A percentile compares a stretch with the other conserved stretches of the same genome.
Conservation (phyloP, 1,284 basidiomycete genomes). For the Xanthoconium separans region DNA sequence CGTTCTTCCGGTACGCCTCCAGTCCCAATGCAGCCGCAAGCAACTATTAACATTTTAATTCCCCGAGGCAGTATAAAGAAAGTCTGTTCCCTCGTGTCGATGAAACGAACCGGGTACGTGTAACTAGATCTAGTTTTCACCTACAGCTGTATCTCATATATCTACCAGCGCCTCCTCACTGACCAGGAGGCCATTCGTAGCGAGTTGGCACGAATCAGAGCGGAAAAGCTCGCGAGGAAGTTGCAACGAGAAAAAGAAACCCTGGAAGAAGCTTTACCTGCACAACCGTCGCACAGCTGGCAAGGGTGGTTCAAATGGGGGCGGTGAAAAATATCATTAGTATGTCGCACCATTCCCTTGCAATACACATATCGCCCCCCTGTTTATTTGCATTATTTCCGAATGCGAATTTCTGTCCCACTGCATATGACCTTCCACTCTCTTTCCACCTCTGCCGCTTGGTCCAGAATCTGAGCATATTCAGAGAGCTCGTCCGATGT, state of each 20-base stretch:
- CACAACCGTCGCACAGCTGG: conserved; percentile 14
- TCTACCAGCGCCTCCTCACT: conserved; percentile 57
- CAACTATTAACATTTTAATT: background rate
- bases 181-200: conserved; percentile 62
- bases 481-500: conserved; percentile 50
- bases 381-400: conserved; percentile 13
- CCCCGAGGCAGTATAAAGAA: conserved; percentile 60
- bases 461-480: conserved; percentile 42
- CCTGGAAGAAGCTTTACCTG: conserved; percentile 23
- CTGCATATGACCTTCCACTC: conserved; percentile 42
- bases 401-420: conserved; percentile 35
- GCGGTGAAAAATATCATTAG: conserved; percentile 14
- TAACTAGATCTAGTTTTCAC: background rate
- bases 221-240: conserved; percentile 53
- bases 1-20: conserved; percentile 71
- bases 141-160: conserved; percentile 5
- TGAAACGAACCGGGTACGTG: conserved; percentile 52
- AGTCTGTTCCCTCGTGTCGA: conserved; percentile 66
- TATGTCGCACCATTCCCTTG: background rate
- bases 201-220: conserved; percentile 69
- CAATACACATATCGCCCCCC: background rate
- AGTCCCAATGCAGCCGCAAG: background rate
- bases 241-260: conserved; percentile 39
- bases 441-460: conserved; percentile 28
- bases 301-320: conserved; percentile 31